Conservation (phyloP, 2,329 filamentous ascomycete species). For the Claviceps africana region DNA sequence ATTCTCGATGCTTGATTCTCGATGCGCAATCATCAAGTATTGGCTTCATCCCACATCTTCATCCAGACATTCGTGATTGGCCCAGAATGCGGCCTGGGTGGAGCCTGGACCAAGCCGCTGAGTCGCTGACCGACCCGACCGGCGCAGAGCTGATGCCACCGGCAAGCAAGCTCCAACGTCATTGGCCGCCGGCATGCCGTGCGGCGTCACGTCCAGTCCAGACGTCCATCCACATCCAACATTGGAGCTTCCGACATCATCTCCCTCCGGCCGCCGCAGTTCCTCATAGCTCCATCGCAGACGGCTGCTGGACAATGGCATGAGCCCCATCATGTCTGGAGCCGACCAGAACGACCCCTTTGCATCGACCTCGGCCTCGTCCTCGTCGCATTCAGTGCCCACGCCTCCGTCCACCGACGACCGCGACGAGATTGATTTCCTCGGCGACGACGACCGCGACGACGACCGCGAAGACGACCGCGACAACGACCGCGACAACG, state of each 20-base stretch:
- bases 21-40: too few species aligned
- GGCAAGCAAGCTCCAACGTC: too few species aligned
- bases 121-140: too few species aligned
- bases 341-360: slow-evolving; percentile 20
- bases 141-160: too few species aligned
- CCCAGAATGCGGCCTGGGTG: too few species aligned
- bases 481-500: slow-evolving; percentile 21
- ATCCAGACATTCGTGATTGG: too few species aligned
- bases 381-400: slow-evolving; percentile 16
- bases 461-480: slow-evolving; percentile 11
- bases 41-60: too few species aligned
- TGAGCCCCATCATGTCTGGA: slow-evolving; percentile 28
- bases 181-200: too few species aligned
- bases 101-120: too few species aligned
- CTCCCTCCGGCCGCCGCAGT: not conserved
- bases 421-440: slow-evolving; percentile 33
- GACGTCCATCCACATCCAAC: not conserved
- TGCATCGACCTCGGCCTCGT: slow-evolving; percentile 13
- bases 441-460: slow-evolving; percentile 13
- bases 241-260: not conserved
- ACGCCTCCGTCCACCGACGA: slow-evolving; percentile 20
- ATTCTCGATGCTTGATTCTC: too few species aligned
- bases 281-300: not conserved
- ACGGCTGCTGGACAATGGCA: slow-evolving; percentile 17
- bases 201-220: too few species aligned